Percentiles rank a stretch among this genome's conserved stretches.
Evolutionary conservation across 441 rosid genomes (phyloP).

Genomic region (Manihot esculenta): DNA sequence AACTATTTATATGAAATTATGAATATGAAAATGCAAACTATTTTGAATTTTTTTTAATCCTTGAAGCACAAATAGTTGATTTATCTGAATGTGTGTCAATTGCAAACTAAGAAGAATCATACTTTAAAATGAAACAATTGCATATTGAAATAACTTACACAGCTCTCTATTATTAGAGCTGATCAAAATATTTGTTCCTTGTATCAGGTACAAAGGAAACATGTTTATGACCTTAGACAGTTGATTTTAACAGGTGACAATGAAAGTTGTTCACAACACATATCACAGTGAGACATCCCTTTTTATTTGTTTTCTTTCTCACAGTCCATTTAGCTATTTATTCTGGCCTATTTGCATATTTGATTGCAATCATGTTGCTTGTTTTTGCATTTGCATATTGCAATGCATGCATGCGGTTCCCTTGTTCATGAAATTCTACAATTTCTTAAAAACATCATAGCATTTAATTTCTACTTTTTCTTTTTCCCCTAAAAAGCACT

Average conservation of each 20-base stretch:
- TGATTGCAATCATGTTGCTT: not conserved
- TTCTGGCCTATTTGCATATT: not conserved
- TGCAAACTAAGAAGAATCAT: not conserved
- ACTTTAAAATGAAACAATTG: not conserved
- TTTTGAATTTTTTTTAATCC: not conserved
- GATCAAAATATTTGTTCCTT: slow-evolving; percentile 13
- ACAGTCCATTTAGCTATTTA: not conserved
- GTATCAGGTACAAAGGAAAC: slow-evolving; percentile 91
- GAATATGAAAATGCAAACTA: not conserved
- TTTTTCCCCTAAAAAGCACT: no score
- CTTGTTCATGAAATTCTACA: not conserved
- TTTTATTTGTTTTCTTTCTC: not conserved
- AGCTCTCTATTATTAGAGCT: slow-evolving; percentile 14
- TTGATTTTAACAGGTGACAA: slow-evolving; percentile 73
- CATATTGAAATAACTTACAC: not conserved
- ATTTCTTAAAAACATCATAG: no score
- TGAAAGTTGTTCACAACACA: slow-evolving; percentile 86
- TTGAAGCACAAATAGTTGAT: not conserved
- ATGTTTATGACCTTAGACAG: slow-evolving; percentile 89
- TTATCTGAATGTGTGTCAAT: not conserved
- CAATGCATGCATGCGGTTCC: not conserved
- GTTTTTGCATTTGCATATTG: not conserved
- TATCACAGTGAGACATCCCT: slow-evolving; percentile 60
- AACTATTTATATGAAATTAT: slow-evolving; percentile 5
- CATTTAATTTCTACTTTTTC: no score